Evolutionary conservation across 805 yeast species (phyloP).

Genomic region (Kuraishia floccosa): DNA sequence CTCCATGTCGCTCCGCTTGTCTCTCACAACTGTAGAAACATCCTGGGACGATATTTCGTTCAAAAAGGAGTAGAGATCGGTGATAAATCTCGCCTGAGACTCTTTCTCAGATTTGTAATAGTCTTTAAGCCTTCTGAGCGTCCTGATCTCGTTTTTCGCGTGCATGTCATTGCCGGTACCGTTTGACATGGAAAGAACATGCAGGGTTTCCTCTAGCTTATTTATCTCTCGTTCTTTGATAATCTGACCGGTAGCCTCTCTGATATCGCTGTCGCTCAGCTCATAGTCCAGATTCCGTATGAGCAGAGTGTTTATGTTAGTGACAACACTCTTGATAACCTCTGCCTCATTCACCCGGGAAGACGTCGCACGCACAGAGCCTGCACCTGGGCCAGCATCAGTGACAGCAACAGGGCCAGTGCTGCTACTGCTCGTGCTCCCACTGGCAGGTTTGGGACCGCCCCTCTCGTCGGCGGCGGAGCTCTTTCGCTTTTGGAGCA

Average conservation of each 20-base stretch:
- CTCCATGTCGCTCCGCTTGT: too few relatives aligned
- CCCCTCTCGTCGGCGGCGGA: slow-evolving; percentile 3
- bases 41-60: too few relatives aligned
- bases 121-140: slow-evolving; percentile 13
- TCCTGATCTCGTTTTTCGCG: slow-evolving; percentile 18
- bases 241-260: slow-evolving; percentile 10
- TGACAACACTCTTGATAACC: slow-evolving; percentile 2
- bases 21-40: too few relatives aligned
- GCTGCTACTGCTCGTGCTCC: not conserved
- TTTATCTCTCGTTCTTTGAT: slow-evolving; percentile 14
- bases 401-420: not conserved
- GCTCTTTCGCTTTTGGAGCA: slow-evolving; percentile 6
- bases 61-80: slow-evolving; percentile 11
- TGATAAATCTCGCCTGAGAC: slow-evolving; percentile 15
- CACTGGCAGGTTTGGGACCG: slow-evolving; percentile 1
- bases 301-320: slow-evolving; percentile 9
- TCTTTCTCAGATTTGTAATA: slow-evolving; percentile 17
- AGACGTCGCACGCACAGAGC: slow-evolving; percentile 2
- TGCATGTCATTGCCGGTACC: slow-evolving; percentile 7
- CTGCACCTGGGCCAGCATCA: slow-evolving; percentile 3
- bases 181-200: slow-evolving; percentile 16
- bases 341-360: not conserved
- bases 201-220: slow-evolving; percentile 17
- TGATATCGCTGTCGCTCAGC: slow-evolving; percentile 5
- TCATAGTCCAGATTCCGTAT: slow-evolving; percentile 14